These are phyloP conservation scores for Cyamopsis tetragonoloba DNA, from an alignment of 306 rosid species.

Conservation along the genomic window DNA sequence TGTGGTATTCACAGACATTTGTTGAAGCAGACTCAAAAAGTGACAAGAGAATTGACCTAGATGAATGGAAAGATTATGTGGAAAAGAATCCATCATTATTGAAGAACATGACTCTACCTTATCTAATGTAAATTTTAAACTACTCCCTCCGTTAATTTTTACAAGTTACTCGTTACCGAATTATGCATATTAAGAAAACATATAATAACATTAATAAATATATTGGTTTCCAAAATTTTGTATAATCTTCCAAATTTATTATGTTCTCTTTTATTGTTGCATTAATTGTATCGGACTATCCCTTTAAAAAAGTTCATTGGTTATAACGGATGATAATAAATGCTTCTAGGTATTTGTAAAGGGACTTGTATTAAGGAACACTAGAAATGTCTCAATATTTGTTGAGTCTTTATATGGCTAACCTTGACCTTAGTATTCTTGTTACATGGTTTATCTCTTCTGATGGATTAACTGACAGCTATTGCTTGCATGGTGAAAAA, in stretches of 20 bases:
- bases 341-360: not conserved
- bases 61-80: slow-evolving; percentile 33
- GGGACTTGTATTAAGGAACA: not conserved
- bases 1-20: slow-evolving; percentile 23
- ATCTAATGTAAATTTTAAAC: slow-evolving; percentile 24
- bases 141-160: too few relatives aligned
- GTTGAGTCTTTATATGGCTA: not conserved
- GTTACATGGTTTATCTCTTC: not conserved
- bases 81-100: slow-evolving; percentile 28
- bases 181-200: too few relatives aligned
- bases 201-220: too few relatives aligned
- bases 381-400: not conserved
- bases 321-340: too few relatives aligned
- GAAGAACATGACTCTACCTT: slow-evolving; percentile 38
- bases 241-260: too few relatives aligned
- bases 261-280: too few relatives aligned
- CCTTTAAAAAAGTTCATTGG: too few relatives aligned
- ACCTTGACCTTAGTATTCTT: not conserved
- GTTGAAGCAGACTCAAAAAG: slow-evolving; percentile 27
- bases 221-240: too few relatives aligned
- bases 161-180: not conserved
- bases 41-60: slow-evolving; percentile 26
- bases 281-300: too few relatives aligned
- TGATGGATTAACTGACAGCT: not conserved
- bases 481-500: not conserved